phyloP scores from a whole-genome alignment of 805 yeast species.

The Candida broadrunensis region DNA sequence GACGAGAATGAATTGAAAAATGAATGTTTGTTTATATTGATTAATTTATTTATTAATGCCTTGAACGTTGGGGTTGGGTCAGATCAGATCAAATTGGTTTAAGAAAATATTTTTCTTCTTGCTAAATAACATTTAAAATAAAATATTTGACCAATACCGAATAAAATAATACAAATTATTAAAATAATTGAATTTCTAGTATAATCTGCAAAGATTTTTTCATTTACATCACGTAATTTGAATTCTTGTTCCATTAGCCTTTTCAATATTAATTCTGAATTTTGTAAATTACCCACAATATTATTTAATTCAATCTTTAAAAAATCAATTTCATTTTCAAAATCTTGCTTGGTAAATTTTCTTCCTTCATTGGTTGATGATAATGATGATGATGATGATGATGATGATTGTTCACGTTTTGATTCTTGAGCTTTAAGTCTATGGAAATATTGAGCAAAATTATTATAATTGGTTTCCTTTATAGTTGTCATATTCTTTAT shows the following conservation, averaged over 20 bases:
- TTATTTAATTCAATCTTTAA: slow-evolving; percentile 29
- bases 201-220: slow-evolving; percentile 32
- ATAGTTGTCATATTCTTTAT: slow-evolving; percentile 33
- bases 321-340: slow-evolving; percentile 26
- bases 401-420: background rate
- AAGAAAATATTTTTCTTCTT: slow-evolving; percentile 14
- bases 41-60: background rate
- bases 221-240: slow-evolving; percentile 36
- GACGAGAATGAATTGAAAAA: background rate
- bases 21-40: background rate
- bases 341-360: slow-evolving; percentile 15
- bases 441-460: background rate
- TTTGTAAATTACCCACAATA: slow-evolving; percentile 26
- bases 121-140: slow-evolving; percentile 28
- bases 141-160: slow-evolving; percentile 30
- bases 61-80: background rate
- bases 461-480: slow-evolving; percentile 32
- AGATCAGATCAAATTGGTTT: background rate
- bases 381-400: background rate
- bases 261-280: slow-evolving; percentile 23
- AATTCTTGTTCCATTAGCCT: slow-evolving; percentile 31
- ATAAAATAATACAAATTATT: slow-evolving; percentile 20
- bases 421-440: background rate
- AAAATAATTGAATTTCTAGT: slow-evolving; percentile 26
- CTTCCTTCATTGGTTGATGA: background rate